Evolutionary conservation across 164 flowering plant genomes (phyloP).

Genomic region (Magnolia changhungtana): DNA sequence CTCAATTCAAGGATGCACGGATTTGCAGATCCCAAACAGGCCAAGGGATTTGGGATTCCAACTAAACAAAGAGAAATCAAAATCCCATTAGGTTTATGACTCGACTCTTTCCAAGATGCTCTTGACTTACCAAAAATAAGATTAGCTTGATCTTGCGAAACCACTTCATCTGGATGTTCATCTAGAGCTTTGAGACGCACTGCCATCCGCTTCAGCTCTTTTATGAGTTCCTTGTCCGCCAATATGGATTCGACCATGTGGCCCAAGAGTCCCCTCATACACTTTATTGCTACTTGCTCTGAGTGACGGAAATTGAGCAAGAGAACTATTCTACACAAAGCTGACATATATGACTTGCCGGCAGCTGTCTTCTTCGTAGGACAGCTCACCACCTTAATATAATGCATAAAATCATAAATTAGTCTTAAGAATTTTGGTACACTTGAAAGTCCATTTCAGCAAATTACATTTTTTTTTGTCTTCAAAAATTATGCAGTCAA

Average conservation of each 20-base stretch:
- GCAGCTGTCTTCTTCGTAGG: conserved; percentile 74
- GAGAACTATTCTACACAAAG: conserved; percentile 61
- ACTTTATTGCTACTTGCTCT: conserved; percentile 66
- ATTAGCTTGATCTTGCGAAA: conserved; percentile 49
- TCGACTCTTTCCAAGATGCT: not conserved
- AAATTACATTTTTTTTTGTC: not conserved
- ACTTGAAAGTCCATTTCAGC: not conserved
- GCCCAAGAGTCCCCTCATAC: conserved; percentile 61
- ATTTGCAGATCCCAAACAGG: not conserved
- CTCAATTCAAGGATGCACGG: not conserved
- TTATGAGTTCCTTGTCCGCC: conserved; percentile 62
- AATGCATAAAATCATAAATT: conserved; percentile 8
- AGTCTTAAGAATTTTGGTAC: not conserved
- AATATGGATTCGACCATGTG: conserved; percentile 38
- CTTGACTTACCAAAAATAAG: conserved; percentile 54
- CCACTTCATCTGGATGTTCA: conserved; percentile 49
- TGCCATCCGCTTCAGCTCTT: conserved; percentile 69
- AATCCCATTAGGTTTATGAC: not conserved
- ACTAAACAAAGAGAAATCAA: not conserved
- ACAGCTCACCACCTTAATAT: conserved; percentile 54
- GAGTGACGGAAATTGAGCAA: conserved; percentile 53
- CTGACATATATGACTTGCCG: conserved; percentile 65
- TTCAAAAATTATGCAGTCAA: not conserved
- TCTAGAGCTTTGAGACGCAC: conserved; percentile 54
- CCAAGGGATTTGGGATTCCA: not conserved